Evolutionary conservation across 805 yeast genomes (phyloP).

Genomic region (Zygoascus bituminiphila): DNA sequence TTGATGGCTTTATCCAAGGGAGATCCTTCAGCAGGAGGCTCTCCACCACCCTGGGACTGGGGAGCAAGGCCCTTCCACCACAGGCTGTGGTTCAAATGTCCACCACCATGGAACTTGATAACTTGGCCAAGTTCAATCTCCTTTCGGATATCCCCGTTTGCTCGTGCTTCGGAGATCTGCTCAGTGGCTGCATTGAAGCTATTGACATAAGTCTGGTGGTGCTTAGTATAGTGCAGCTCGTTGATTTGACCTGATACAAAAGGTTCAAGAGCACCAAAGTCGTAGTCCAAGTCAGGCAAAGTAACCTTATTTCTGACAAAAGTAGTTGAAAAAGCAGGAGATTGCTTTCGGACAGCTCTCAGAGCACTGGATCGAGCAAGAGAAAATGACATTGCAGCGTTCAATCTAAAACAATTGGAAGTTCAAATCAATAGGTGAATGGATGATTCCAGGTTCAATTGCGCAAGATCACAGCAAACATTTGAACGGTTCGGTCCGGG

Average conservation of each 20-base stretch:
- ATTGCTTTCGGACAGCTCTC: not conserved
- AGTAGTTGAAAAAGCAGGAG: slow-evolving; percentile 8
- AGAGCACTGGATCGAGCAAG: slow-evolving; percentile 6
- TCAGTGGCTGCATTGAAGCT: slow-evolving; percentile 75
- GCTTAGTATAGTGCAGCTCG: slow-evolving; percentile 78
- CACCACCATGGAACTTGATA: slow-evolving; percentile 91
- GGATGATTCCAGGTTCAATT: no score
- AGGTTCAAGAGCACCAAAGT: slow-evolving; percentile 80
- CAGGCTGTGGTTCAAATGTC: slow-evolving; percentile 74
- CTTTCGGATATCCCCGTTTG: slow-evolving; percentile 50
- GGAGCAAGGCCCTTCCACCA: slow-evolving; percentile 90
- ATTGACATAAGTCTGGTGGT: slow-evolving; percentile 85
- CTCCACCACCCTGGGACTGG: slow-evolving; percentile 66
- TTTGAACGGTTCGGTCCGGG: not conserved
- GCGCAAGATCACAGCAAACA: not conserved
- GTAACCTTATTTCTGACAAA: slow-evolving; percentile 38
- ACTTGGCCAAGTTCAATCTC: slow-evolving; percentile 55
- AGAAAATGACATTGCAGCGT: slow-evolving; percentile 8
- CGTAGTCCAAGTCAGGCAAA: slow-evolving; percentile 77
- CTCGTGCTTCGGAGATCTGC: slow-evolving; percentile 58
- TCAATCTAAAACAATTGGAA: not conserved
- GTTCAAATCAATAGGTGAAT: not conserved
- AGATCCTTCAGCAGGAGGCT: slow-evolving; percentile 44
- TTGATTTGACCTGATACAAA: slow-evolving; percentile 78
- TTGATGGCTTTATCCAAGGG: slow-evolving; percentile 51